phyloP scores from a whole-genome alignment of 495 filamentous ascomycete genomes.

The Aspergillus cavernicola region DNA sequence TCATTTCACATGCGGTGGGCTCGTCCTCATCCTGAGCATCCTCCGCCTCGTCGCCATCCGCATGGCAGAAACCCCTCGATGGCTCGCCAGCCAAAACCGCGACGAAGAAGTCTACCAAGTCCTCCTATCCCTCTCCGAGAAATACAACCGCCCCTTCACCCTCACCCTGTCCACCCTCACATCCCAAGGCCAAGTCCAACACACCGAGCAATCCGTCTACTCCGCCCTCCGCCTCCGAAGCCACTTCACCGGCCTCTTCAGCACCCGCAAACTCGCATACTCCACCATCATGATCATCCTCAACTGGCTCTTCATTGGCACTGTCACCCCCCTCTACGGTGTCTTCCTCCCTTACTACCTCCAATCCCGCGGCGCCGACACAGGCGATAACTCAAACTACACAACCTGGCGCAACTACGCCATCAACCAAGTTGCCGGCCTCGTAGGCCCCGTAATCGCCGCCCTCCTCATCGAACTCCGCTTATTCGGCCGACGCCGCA shows the following conservation, averaged over 20 bases:
- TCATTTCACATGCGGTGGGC: constrained; percentile 26
- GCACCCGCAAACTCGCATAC: constrained; percentile 20
- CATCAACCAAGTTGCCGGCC: constrained; percentile 38
- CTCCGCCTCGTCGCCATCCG: constrained; percentile 23
- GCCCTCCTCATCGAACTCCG: constrained; percentile 32
- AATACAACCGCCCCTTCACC: constrained; percentile 18
- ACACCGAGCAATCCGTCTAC: constrained; percentile 32
- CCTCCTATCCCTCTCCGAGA: constrained; percentile 19
- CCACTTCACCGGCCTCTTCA: constrained; percentile 28
- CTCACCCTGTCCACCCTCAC: constrained; percentile 25
- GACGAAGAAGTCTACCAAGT: constrained; percentile 24
- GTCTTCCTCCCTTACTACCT: constrained; percentile 38
- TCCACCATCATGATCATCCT: constrained; percentile 31
- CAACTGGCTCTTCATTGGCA: constrained; percentile 39
- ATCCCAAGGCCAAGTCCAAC: constrained; percentile 22
- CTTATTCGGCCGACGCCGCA: constrained; percentile 32
- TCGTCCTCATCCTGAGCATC: constrained; percentile 25
- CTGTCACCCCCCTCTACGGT: constrained; percentile 31
- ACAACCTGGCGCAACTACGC: constrained; percentile 43
- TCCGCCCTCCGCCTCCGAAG: constrained; percentile 25
- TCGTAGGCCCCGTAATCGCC: constrained; percentile 38
- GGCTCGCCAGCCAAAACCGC: constrained; percentile 27
- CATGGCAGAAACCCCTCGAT: constrained; percentile 30
- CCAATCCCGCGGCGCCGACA: constrained; percentile 26
- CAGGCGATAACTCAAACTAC: constrained; percentile 26